A percentile compares a stretch with the other conserved stretches of the same genome.
Conservation (phyloP, 768 basidiomycete species). For the Kwoniella heveanensis region DNA sequence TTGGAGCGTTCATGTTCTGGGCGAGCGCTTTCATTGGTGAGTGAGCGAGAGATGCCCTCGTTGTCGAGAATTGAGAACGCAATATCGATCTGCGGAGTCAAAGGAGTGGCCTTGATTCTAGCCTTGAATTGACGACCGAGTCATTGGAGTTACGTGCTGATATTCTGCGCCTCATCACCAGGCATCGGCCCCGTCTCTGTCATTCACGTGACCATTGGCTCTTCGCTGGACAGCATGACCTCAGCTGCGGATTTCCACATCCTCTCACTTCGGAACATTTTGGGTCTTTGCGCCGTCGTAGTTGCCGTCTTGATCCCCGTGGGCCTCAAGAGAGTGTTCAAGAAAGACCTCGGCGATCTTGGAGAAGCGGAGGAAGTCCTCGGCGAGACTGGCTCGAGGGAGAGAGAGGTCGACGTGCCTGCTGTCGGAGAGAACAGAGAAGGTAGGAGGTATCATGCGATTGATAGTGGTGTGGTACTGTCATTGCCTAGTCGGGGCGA, state of each 20-base stretch:
- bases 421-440: constrained; percentile 11
- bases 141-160: too few species aligned
- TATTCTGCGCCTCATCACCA: constrained; percentile 2
- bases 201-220: constrained; percentile 93
- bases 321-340: constrained; percentile 80
- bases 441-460: constrained; percentile 39
- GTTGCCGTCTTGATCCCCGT: constrained; percentile 93
- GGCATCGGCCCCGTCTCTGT: constrained; percentile 80
- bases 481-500: constrained; percentile 41
- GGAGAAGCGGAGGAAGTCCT: constrained; percentile 38
- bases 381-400: constrained; percentile 15
- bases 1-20: constrained; percentile 84
- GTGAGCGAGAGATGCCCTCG: too few species aligned
- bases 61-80: too few species aligned
- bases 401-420: constrained; percentile 32
- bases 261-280: constrained; percentile 86
- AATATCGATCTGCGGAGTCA: not conserved
- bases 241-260: constrained; percentile 89
- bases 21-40: constrained; percentile 74
- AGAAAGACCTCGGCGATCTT: constrained; percentile 61
- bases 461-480: constrained; percentile 47
- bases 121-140: too few species aligned
- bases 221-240: constrained; percentile 91
- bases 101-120: too few species aligned
- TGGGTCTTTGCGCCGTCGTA: constrained; percentile 78